Conservation (phyloP, 1,139 yeast genomes). For the Hyphopichia pseudoburtonii region DNA sequence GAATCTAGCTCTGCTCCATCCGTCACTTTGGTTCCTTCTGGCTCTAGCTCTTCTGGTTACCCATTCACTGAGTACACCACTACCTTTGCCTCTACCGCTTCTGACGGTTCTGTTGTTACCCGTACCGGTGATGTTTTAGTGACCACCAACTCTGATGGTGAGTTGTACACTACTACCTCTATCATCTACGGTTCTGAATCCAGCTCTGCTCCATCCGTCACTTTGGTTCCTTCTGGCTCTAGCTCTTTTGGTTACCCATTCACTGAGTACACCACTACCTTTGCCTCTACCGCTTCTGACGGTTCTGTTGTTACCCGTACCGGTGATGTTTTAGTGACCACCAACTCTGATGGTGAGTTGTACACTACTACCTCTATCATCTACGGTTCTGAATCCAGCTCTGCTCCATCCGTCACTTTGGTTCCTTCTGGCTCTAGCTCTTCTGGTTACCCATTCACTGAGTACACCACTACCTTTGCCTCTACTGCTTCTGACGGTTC, state of each 20-base stretch:
- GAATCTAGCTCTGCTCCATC: not conserved
- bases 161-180: not conserved
- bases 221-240: not conserved
- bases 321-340: conserved; percentile 9
- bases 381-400: not conserved
- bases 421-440: conserved; percentile 13
- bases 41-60: not conserved
- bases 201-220: not conserved
- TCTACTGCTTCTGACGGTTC: conserved; percentile 18
- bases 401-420: conserved; percentile 9
- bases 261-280: conserved; percentile 19
- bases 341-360: conserved; percentile 11
- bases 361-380: conserved; percentile 10
- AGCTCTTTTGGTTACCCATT: not conserved
- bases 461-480: conserved; percentile 18
- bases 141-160: no score
- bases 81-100: not conserved
- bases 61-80: not conserved
- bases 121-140: no score
- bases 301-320: conserved; percentile 12
- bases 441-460: conserved; percentile 8
- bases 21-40: no score
- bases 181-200: not conserved
- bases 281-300: conserved; percentile 14
- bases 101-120: not conserved